These are phyloP conservation scores for Lizanozyma gosingica DNA, from an alignment of 1,139 yeast species.

Conservation along the genomic window DNA sequence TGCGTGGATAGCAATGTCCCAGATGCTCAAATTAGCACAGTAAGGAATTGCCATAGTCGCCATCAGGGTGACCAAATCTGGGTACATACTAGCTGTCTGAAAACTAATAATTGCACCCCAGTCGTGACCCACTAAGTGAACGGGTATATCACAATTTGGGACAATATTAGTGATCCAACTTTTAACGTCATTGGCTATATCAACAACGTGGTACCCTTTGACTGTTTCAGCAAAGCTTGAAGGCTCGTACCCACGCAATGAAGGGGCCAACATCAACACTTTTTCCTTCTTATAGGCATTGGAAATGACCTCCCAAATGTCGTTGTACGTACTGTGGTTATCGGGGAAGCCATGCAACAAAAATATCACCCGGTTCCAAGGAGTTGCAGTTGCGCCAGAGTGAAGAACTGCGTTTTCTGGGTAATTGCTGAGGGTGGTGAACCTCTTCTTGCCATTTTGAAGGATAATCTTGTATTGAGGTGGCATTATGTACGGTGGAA, in stretches of 20 bases:
- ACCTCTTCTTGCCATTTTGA: conserved; percentile 15
- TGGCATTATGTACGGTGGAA: neutral
- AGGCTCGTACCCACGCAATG: conserved; percentile 34
- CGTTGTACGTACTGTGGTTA: conserved; percentile 22
- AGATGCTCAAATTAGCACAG: conserved; percentile 17
- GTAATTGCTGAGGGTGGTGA: conserved; percentile 19
- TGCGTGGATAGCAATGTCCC: conserved; percentile 20
- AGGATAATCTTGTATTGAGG: conserved; percentile 10
- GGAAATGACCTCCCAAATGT: conserved; percentile 17
- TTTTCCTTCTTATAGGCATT: conserved; percentile 11
- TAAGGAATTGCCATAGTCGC: conserved; percentile 35
- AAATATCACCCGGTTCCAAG: conserved; percentile 20
- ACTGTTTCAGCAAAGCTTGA: conserved; percentile 21
- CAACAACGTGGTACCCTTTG: conserved; percentile 18
- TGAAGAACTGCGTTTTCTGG: conserved; percentile 11
- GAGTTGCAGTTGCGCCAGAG: conserved; percentile 7
- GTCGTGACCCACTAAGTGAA: conserved; percentile 37
- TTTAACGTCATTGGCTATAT: conserved; percentile 27
- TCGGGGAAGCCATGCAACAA: conserved; percentile 40
- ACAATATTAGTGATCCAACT: conserved; percentile 23
- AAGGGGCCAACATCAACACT: conserved; percentile 26
- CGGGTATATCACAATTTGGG: conserved; percentile 17
- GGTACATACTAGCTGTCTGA: conserved; percentile 28
- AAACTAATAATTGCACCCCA: conserved; percentile 38
- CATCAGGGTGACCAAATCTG: conserved; percentile 27